phyloP scores from a whole-genome alignment of 805 yeast genomes.

The Ogataea zsoltii region DNA sequence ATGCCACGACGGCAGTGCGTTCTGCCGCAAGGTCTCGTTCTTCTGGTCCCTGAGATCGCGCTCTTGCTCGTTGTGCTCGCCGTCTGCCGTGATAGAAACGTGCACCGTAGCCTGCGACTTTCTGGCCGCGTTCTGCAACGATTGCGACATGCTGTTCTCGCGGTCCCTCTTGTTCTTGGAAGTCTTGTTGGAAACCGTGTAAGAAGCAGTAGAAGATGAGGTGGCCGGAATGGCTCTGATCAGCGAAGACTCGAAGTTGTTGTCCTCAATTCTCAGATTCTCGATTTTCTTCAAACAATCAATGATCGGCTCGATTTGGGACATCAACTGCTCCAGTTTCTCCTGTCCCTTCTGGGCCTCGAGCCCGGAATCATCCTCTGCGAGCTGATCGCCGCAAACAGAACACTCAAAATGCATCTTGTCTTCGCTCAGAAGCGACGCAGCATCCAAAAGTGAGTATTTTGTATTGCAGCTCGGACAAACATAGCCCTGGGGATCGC shows the following conservation, averaged over 20 bases:
- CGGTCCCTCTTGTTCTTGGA: conserved; percentile 22
- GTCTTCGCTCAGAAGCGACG: conserved; percentile 77
- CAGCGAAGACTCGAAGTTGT: conserved; percentile 83
- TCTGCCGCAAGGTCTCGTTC: conserved; percentile 76
- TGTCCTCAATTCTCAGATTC: conserved; percentile 78
- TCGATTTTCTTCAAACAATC: conserved; percentile 80
- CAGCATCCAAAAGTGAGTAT: conserved; percentile 85
- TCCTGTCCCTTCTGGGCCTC: conserved; percentile 81
- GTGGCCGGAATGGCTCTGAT: conserved; percentile 84
- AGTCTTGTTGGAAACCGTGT: conserved; percentile 54
- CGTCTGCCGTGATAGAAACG: conserved; percentile 86
- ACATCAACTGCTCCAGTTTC: conserved; percentile 80
- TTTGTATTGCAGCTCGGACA: conserved; percentile 85
- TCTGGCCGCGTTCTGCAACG: conserved; percentile 36
- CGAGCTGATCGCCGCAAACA: conserved; percentile 70
- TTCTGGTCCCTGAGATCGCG: conserved; percentile 64
- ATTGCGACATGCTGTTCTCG: conserved; percentile 25
- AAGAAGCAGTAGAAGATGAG: conserved; percentile 66
- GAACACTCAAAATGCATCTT: conserved; percentile 81
- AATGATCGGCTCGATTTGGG: conserved; percentile 85
- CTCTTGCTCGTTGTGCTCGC: conserved; percentile 67
- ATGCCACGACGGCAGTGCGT: conserved; percentile 97
- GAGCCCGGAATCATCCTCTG: conserved; percentile 86
- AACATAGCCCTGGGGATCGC: conserved; percentile 91
- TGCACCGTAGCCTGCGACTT: conserved; percentile 81